Evolutionary conservation across 2,329 filamentous ascomycete species (phyloP).

Genomic region (Ceratocystis colombiana): DNA sequence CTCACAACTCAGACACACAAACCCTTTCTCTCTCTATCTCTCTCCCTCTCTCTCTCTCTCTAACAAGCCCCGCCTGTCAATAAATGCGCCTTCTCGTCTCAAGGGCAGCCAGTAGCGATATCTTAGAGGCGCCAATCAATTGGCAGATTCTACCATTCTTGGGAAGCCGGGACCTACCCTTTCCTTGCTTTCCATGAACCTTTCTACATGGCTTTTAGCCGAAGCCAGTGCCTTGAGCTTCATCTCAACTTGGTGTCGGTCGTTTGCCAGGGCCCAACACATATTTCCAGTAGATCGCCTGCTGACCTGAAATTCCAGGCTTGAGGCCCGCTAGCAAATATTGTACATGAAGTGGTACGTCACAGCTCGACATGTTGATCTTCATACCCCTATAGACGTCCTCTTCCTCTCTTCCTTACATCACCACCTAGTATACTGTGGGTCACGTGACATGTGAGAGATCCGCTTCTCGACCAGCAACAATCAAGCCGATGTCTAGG

Average conservation of each 20-base stretch:
- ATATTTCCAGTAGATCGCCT: neutral
- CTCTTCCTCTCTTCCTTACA: neutral
- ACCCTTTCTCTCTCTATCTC: neutral
- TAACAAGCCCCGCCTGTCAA: neutral
- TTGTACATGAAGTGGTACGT: slow-evolving; percentile 10
- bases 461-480: too few relatives aligned
- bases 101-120: neutral
- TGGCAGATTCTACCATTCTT: neutral
- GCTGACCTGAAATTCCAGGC: neutral
- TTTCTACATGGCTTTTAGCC: neutral
- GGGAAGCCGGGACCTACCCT: neutral
- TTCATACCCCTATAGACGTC: neutral
- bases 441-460: too few relatives aligned
- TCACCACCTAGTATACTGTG: neutral
- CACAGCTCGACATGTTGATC: slow-evolving; percentile 10
- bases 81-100: neutral
- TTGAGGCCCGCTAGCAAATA: neutral
- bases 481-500: neutral
- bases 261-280: neutral
- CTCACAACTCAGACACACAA: neutral
- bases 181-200: neutral
- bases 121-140: neutral
- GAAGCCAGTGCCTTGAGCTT: neutral
- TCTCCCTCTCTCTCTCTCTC: neutral
- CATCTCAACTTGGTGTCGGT: slow-evolving; percentile 6